Evolutionary conservation across 306 rosid species (phyloP), one percentile per base, ranked within the genome.

Genomic region (Hylodesmum podocarpum): DNA sequence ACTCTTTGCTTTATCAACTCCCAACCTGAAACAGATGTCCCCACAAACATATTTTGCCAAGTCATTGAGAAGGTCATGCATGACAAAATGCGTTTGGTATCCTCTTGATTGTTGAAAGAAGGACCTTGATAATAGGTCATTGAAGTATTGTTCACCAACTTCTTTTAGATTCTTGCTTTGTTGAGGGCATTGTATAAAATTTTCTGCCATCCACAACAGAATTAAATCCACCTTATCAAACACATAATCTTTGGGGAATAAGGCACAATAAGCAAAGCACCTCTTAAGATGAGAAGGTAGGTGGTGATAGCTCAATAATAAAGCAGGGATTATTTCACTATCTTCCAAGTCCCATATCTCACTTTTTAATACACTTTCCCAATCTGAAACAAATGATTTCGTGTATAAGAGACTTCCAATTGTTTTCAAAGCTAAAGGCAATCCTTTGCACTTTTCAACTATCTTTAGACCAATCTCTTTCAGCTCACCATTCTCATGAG

Each of bases 271-370:
- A 22, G 39, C 66, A 37, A 71, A 71, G 36, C 76, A 71, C 27
- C 66, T 53, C 4, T 53, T 71, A 0, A 53, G 64, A 71, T 36
- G 24, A 34, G 76, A 53, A 50, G 76, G 76, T 21, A 71, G 76
- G 21, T 71, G 61, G 13, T 71, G 47, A 40, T 71, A 71, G 51
- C 76, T 71, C 50, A 71, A 15, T 3, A 14, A 7, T n/a, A 71
- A 37, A 71, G 76, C 76, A 3, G 76, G 76, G 9, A 71, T 36
- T 3, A 71, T 22, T 8, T 54, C 29, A 43, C 14, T 24, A 8
- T 71, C 37, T 1, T 22, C 76, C 3, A 71, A 21, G 10, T 53
- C 51, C 76, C 66, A 71, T 36, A 53, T 15, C 15, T 71, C 25
- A 8, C 76, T 53, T 25, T 0, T 37, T 2, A 53, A 9, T 71